Base-by-base conservation (phyloP, 257 asterid genomes). In the Nicotiana undulata region DNA sequence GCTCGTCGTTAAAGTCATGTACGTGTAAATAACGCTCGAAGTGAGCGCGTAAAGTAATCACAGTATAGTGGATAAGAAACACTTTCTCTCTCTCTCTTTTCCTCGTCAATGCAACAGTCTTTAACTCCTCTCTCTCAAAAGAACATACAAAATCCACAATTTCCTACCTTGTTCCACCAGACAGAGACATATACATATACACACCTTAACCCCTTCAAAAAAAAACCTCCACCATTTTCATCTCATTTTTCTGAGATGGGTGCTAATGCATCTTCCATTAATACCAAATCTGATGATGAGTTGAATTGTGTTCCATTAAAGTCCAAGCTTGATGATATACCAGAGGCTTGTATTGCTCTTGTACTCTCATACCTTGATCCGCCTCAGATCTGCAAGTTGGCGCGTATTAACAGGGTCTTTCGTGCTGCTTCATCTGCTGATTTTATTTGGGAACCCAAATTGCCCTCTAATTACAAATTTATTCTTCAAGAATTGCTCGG, bases 371-470 rank as follows among this genome's bases (percentile, higher is more conserved):
- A 86, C 87, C 74, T 93, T 70, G 97, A 93, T 83, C 97, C 98
- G 61, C 92, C 90, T 79, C 93, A 95, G 87, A 92, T 95, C 84
- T 93, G 95, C 79, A 85, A 86, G 76, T 81, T 95, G 66, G 97
- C 98, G 6, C 86, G 92, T 15, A 77, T 93, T 16, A 93, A 89
- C 76, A 83, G 93, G 74, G 84, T 90, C 53, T 93, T 95, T 58
- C 79, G 89, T 58, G 96, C 85, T 10, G 98, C 98, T 3, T 90
- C 98, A 11, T 89, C 95, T 6, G 96, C 98, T 3, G 97, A 95
- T 80, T 93, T 95, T 65, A 91, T 95, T 3, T 95, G 98, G 98
- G 76, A 83, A 40, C 85, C 94, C 0, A 93, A 92, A 82, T 84
- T 95, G 55, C 98, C 98, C 31, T 60, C 94, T 16, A 90, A 85